Conservation (phyloP, 2,329 filamentous ascomycete genomes). For the Monosporascus sp. region DNA sequence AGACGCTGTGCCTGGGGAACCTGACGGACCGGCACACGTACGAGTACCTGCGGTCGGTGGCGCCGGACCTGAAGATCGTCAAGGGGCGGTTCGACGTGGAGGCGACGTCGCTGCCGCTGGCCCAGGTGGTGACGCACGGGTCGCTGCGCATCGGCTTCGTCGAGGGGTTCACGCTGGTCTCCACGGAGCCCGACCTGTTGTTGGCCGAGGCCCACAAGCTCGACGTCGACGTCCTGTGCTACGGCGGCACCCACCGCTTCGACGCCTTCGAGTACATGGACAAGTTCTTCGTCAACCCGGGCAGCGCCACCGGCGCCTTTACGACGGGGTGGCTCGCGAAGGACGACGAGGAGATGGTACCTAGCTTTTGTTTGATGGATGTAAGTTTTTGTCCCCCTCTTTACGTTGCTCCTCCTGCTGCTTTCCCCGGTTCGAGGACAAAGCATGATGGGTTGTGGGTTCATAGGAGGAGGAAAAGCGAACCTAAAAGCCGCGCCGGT, state of each 20-base stretch:
- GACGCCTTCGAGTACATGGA: conserved; percentile 71
- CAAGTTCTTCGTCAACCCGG: conserved; percentile 69
- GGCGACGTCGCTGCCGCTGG: conserved; percentile 59
- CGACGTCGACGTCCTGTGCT: conserved; percentile 66
- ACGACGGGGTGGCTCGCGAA: conserved; percentile 49
- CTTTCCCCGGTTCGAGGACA: neutral
- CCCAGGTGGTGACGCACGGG: conserved; percentile 62
- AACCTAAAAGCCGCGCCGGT: conserved; percentile 12
- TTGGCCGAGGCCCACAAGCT: conserved; percentile 64
- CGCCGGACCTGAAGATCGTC: conserved; percentile 67
- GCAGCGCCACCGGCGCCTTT: conserved; percentile 61
- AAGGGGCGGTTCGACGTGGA: conserved; percentile 64
- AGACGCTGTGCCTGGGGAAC: conserved; percentile 76
- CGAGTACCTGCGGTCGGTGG: conserved; percentile 72
- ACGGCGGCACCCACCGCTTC: conserved; percentile 63
- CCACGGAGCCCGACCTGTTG: conserved; percentile 61
- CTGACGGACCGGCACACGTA: conserved; percentile 75
- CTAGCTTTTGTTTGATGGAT: conserved; percentile 97
- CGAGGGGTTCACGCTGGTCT: conserved; percentile 65
- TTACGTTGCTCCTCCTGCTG: neutral
- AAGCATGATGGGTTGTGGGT: too few species aligned
- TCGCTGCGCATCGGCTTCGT: conserved; percentile 62
- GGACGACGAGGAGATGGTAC: conserved; percentile 68
- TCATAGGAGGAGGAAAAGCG: neutral
- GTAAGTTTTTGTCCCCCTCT: conserved; percentile 50